Base-by-base conservation (phyloP, 371 early-diverging fungal genomes). In the Parasitella parasitica region DNA sequence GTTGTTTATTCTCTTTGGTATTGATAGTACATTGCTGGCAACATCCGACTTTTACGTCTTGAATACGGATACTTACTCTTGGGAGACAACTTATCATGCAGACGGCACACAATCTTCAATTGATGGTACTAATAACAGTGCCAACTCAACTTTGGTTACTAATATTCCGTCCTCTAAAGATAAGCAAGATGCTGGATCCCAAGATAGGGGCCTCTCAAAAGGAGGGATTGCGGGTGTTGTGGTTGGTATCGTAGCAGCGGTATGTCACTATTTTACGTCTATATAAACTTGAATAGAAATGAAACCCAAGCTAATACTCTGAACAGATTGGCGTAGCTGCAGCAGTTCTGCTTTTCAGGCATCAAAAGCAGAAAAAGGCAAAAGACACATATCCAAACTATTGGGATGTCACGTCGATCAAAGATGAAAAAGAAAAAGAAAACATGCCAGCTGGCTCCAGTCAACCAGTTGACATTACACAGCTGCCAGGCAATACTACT, bases 201-300 rank as follows among this genome's bases (percentile, higher is more conserved):
- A 0, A 30, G 37, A 30, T 9, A 5, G 6, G 4, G 20, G 12
- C 2, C 24, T 57, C 15, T 38, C 51, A 7, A 20, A 32, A 2
- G 63, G 63, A 6, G 57, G 51, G 0, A 50, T 63, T 34, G 63
- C 63, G n/a, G 63, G 63, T n/a, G 57, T 63, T 39, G 49, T 48
- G 3, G 39, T 63, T 38, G 63, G 57, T 8, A 18, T 51, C 6
- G 13, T 63, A 8, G 57, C 57, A 13, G 39, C 28, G 22, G 63
- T 63, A 57, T 50, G 38, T 39, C 4, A 39, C 6, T 24, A 20
- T 32, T 18, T 46, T 13, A 38, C 6, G 4, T 2, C n/a, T n/a
- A n/a, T n/a, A n/a, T n/a, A n/a, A n/a, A n/a, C n/a, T n/a, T n/a
- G n/a, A n/a, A n/a, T n/a, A n/a, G n/a, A n/a, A n/a, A n/a, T n/a